Evolutionary conservation across 108 stramenopile species (phyloP), one percentile per base, ranked within the genome.

Genomic region (Cyclostephanos invisitatus): DNA sequence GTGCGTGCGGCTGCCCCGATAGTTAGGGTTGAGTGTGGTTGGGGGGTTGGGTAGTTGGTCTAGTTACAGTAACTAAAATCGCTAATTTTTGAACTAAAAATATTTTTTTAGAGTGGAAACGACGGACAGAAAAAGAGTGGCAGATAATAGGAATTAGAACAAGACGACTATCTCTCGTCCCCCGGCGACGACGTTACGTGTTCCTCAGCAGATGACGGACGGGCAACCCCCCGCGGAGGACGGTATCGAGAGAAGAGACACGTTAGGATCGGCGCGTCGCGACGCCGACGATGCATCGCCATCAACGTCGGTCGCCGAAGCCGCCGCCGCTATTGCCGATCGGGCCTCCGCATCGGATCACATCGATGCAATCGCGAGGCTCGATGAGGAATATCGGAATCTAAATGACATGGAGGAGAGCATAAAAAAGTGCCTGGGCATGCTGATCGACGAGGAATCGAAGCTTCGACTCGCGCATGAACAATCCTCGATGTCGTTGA

Each of bases 401-500:
- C 53, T 68, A 12, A 17, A 21, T 35, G 0, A 37, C 27, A 5
- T 37, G n/a, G 55, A 68, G 21, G 7, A 20, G 0, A 50, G 35
- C 15, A 15, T 68, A 21, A 38, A 42, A 10, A 57, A 57, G 35
- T 57, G 42, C 37, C 4, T 68, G 18, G 5, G 11, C 22, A 11
- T 40, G 22, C 40, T 68, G 24, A 0, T 28, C 10, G 38, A 57
- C 17, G 67, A 68, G 42, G 67, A 68, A 44, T 42, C 21, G 10
- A 4, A 18, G 12, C 54, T 68, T 2, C 55, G 55, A 17, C 53
- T 68, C 5, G 67, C 55, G 38, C 42, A 56, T 11, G 55, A 68
- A 22, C 67, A 57, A 68, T 68, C 67, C 12, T 57, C 67, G 18
- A 68, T 40, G 40, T 44, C 67, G 21, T 57, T 68, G 48, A 68